Conservation (phyloP, 129 eudicot species). For the Flaveria robusta region DNA sequence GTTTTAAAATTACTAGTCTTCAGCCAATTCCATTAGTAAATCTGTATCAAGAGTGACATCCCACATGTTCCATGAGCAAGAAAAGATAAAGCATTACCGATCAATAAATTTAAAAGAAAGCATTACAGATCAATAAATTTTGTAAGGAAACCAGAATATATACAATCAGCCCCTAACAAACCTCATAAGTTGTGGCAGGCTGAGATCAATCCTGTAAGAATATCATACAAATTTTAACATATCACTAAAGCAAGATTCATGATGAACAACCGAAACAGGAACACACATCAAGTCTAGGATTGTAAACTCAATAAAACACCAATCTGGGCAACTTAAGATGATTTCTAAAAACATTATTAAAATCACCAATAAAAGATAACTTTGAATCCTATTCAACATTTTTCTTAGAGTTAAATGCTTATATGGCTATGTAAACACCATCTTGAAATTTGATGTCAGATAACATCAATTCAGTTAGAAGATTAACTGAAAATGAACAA, state of each 20-base stretch:
- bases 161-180: constrained; percentile 21
- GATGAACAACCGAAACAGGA: background rate
- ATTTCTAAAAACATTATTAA: constrained; percentile 20
- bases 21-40: constrained; percentile 68
- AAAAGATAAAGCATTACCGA: background rate
- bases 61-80: constrained; percentile 75
- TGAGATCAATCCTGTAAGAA: constrained; percentile 62
- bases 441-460: no score
- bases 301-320: constrained; percentile 31
- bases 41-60: constrained; percentile 83
- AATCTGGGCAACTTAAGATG: constrained; percentile 26
- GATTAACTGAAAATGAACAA: no score
- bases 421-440: no score
- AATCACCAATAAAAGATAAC: constrained; percentile 44
- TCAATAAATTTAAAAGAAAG: background rate
- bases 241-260: background rate
- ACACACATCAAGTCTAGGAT: constrained; percentile 55
- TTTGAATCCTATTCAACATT: constrained; percentile 48
- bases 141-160: background rate
- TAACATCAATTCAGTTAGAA: no score
- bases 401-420: constrained; percentile 21
- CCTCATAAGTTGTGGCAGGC: constrained; percentile 53
- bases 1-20: constrained; percentile 78
- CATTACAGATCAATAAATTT: background rate
- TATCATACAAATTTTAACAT: background rate